These are phyloP conservation scores for Simplicillium aogashimaense DNA, from an alignment of 2,329 filamentous ascomycete genomes.

Conservation along the genomic window DNA sequence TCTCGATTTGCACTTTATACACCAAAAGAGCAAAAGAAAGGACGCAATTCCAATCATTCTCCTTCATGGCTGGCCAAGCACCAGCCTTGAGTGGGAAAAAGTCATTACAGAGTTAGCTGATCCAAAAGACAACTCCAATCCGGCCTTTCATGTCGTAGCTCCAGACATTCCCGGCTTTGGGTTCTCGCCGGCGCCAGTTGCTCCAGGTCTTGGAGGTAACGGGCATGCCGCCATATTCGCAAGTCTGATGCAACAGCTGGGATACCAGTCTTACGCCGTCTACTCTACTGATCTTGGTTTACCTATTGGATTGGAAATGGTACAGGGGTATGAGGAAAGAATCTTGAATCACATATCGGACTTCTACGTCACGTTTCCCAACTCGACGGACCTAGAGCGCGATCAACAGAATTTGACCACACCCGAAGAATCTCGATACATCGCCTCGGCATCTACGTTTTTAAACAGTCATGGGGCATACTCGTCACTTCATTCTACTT, in stretches of 20 bases:
- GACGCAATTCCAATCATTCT: slow-evolving; percentile 1
- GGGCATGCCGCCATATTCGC: neutral
- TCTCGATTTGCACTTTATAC: slow-evolving; percentile 1
- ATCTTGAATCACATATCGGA: slow-evolving; percentile 1
- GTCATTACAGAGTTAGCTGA: neutral
- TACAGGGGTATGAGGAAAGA: neutral
- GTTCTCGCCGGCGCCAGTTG: neutral
- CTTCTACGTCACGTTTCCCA: neutral
- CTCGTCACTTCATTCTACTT: neutral
- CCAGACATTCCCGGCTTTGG: slow-evolving; percentile 1
- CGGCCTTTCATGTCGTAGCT: slow-evolving; percentile 1
- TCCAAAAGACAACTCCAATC: neutral
- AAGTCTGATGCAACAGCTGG: slow-evolving; percentile 1
- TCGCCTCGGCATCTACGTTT: neutral
- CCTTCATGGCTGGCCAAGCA: slow-evolving; percentile 1
- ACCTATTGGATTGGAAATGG: neutral
- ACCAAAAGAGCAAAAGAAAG: neutral
- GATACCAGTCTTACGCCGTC: neutral
- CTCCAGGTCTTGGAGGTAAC: neutral
- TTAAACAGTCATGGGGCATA: neutral
- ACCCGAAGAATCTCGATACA: neutral
- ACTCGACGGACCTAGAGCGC: neutral
- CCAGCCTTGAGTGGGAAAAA: slow-evolving; percentile 1
- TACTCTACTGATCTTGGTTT: slow-evolving; percentile 1
- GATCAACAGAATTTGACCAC: neutral